Base-by-base conservation (phyloP, 257 asterid genomes). In the Lantana camara region DNA sequence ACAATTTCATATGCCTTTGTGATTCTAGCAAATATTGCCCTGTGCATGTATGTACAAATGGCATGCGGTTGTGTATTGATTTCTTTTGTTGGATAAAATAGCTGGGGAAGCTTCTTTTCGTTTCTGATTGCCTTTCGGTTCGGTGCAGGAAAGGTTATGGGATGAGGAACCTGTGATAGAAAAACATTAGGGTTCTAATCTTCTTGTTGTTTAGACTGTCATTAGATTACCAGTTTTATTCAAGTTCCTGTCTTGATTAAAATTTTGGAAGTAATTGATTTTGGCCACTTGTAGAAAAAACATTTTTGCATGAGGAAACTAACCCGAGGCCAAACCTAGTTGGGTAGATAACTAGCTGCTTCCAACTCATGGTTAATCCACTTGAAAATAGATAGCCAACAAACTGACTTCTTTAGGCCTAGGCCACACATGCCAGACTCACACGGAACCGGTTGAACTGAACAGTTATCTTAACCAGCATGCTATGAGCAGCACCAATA, bases 31-130 rank as follows among this genome's bases (percentile, higher is more conserved):
- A 41, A 32, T 53, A 16, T 41, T 42, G 20, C 9, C 49, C 5
- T 27, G 44, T 20, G 40, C 70, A 27, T 64, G 37, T 57, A 16
- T 55, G 17, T 29, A 7, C 10, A 27, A 16, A 29, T 42, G 65
- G 44, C 56, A 23, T 37, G 16, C 40, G 34, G 13, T 40, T 42
- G 45, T 69, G 40, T 30, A 46, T 47, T 19, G 30, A 38, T 47
- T 53, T 12, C 5, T 11, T 23, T 73, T 41, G 8, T 40, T 16
- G 62, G 68, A 22, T 20, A 45, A 50, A 68, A 50, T 60, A 29
- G 55, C 19, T 12, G 50, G 57, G 13, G 15, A 55, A 15, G 35
- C 6, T 11, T 42, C 24, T 2, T 19, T 42, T 17, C 37, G 19
- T 19, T 23, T 30, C 51, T 22, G 16, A 47, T 54, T n/a, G n/a